These are phyloP conservation scores for Neonectria punicea DNA, from an alignment of 2,329 filamentous ascomycete genomes.

Conservation along the genomic window DNA sequence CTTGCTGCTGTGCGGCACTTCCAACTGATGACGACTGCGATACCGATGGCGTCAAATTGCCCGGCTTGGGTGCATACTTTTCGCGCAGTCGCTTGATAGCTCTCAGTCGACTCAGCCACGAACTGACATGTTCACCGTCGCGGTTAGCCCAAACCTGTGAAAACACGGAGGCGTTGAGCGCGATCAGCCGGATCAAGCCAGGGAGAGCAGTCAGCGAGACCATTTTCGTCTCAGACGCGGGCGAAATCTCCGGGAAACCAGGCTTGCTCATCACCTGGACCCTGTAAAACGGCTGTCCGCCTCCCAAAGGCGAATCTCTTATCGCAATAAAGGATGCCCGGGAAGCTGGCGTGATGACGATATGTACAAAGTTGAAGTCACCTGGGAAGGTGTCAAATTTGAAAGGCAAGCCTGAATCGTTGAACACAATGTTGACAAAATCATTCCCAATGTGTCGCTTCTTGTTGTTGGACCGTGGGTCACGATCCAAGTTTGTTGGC, in stretches of 20 bases:
- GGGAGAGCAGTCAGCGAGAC: constrained; percentile 85
- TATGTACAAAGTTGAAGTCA: constrained; percentile 96
- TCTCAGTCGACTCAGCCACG: constrained; percentile 87
- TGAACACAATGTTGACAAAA: constrained; percentile 98
- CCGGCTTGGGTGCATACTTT: constrained; percentile 62
- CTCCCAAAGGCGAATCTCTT: constrained; percentile 52
- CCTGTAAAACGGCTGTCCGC: constrained; percentile 75
- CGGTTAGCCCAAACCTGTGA: constrained; percentile 87
- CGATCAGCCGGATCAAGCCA: constrained; percentile 85
- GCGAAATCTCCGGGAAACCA: constrained; percentile 91
- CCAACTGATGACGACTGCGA: constrained; percentile 46
- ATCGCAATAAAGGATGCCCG: constrained; percentile 78
- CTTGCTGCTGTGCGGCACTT: constrained; percentile 36
- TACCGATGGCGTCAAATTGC: constrained; percentile 40
- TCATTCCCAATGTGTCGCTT: constrained; percentile 98
- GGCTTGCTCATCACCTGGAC: constrained; percentile 90
- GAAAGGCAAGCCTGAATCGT: constrained; percentile 92
- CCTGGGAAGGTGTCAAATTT: constrained; percentile 92
- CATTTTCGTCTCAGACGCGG: constrained; percentile 89
- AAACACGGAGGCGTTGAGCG: constrained; percentile 94
- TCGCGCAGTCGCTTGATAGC: constrained; percentile 87
- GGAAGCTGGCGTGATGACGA: constrained; percentile 91
- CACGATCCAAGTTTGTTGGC: constrained; percentile 84
- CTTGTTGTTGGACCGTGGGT: constrained; percentile 82
- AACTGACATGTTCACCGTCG: constrained; percentile 84